Conservation (phyloP, 164 flowering plant species). For the Kalanchoe fedtschenkoi region DNA sequence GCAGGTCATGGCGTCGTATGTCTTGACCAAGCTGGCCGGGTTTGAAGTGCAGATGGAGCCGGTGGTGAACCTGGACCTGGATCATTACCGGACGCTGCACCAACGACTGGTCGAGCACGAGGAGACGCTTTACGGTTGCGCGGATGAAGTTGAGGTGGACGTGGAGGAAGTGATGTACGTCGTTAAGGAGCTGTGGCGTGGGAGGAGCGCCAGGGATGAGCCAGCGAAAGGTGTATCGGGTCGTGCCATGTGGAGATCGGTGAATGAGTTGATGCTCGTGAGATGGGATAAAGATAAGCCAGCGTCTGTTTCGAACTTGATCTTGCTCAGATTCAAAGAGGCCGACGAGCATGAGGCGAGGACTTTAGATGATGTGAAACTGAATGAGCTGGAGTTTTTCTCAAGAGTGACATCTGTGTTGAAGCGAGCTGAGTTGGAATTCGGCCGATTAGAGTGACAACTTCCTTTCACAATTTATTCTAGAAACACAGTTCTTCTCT, state of each 20-base stretch:
- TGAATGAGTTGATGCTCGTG: slow-evolving; percentile 88
- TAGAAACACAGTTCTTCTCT: too few species aligned
- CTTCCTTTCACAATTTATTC: too few species aligned
- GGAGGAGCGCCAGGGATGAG: slow-evolving; percentile 77
- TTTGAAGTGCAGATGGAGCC: slow-evolving; percentile 73
- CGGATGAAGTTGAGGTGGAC: slow-evolving; percentile 79
- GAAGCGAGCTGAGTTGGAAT: slow-evolving; percentile 56
- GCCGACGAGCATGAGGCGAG: slow-evolving; percentile 79
- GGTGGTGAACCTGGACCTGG: slow-evolving; percentile 66
- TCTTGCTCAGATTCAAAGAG: slow-evolving; percentile 82
- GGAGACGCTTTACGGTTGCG: slow-evolving; percentile 64
- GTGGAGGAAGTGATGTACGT: slow-evolving; percentile 80
- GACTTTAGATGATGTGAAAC: slow-evolving; percentile 56
- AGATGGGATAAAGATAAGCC: slow-evolving; percentile 87
- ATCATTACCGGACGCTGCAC: slow-evolving; percentile 74
- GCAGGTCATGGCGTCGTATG: slow-evolving; percentile 96
- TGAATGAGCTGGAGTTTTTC: slow-evolving; percentile 63
- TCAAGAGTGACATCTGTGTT: slow-evolving; percentile 48
- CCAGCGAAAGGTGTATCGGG: slow-evolving; percentile 52
- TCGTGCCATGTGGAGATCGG: slow-evolving; percentile 94
- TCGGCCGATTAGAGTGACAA: slow-evolving; percentile 22
- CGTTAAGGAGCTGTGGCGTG: slow-evolving; percentile 87
- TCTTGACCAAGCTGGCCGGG: slow-evolving; percentile 74
- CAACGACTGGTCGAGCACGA: slow-evolving; percentile 97
- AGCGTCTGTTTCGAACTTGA: slow-evolving; percentile 75